Base-by-base conservation (phyloP, 352 stramenopile species). In the Phytophthora kernoviae region DNA sequence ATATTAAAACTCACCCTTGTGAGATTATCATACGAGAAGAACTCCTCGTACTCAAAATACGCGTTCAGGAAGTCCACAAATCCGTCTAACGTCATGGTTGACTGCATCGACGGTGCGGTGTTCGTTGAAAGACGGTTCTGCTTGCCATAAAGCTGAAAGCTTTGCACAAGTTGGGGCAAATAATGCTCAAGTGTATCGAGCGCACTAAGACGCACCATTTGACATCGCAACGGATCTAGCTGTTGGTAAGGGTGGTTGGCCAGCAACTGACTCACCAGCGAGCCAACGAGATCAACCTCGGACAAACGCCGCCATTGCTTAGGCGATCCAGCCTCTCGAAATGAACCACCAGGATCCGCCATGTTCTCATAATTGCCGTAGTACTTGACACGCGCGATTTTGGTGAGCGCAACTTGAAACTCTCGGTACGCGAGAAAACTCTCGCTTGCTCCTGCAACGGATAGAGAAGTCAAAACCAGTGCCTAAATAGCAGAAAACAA, bases 61-160 rank as follows among this genome's bases (percentile, higher is more conserved):
- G 76, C 84, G 40, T 84, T 89, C 22, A 91, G 68, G 36, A 93
- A 93, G 48, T 93, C 80, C 39, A 90, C 64, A 54, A 93, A 90
- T 0, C 80, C 81, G 12, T 90, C 78, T 11, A 90, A 48, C 20
- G 80, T 82, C 21, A 91, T 90, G 42, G 50, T 62, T 7, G 62
- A 59, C 34, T 20, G 26, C 27, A 54, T 57, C 49, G 39, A 47
- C 11, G 15, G n/a, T 10, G 42, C 46, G 9, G 43, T 11, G 40
- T 65, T 51, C 0, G 45, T 50, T 24, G 56, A 15, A 15, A 78
- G 42, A 14, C 40, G 22, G 45, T 65, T 77, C 22, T 66, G 58
- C 9, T 60, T 59, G 20, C 77, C 75, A 20, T 90, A 92, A 4
- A 90, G 49, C 36, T 90, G 75, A 40, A 86, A 89, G 26, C 77